Conservation (phyloP, 2,329 filamentous ascomycete species). For the Cladosporium sphaerospermum region DNA sequence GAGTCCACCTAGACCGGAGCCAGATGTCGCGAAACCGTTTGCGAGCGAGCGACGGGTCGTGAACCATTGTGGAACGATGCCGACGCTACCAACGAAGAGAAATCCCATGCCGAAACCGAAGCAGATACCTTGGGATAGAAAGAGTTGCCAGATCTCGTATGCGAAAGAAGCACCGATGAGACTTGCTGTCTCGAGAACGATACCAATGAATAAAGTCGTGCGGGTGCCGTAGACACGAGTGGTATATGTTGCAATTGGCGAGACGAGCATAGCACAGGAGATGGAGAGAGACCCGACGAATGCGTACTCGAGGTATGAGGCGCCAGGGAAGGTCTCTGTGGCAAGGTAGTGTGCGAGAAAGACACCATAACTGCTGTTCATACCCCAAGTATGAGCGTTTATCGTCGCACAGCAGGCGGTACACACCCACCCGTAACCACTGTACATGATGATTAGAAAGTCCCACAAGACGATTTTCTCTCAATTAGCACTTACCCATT, state of each 20-base stretch:
- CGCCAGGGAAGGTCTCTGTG: conserved; percentile 55
- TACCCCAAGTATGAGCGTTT: conserved; percentile 43
- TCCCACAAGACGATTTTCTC: too few relatives aligned
- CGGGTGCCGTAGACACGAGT: conserved; percentile 59
- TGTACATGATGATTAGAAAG: conserved; percentile 33
- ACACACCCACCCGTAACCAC: conserved; percentile 57
- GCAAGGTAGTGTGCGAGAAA: conserved; percentile 71
- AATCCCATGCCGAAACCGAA: conserved; percentile 78
- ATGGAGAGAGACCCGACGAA: conserved; percentile 71
- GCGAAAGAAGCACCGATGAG: conserved; percentile 68
- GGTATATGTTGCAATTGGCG: conserved; percentile 59
- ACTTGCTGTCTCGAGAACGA: conserved; percentile 56
- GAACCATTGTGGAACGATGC: conserved; percentile 70
- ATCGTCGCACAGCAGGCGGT: conserved; percentile 40
- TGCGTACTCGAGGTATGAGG: conserved; percentile 62
- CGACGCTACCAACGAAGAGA: conserved; percentile 62
- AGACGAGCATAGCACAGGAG: conserved; percentile 59
- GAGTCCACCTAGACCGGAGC: conserved; percentile 68
- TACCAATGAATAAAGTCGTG: conserved; percentile 57
- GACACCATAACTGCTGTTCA: conserved; percentile 55
- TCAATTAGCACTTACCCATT: conserved; percentile 29
- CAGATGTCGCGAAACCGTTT: conserved; percentile 62
- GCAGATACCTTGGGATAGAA: conserved; percentile 66
- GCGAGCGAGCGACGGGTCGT: conserved; percentile 60
- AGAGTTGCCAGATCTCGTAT: conserved; percentile 64